phyloP scores from a whole-genome alignment of 2,329 filamentous ascomycete species.

The Colletotrichum viniferum region DNA sequence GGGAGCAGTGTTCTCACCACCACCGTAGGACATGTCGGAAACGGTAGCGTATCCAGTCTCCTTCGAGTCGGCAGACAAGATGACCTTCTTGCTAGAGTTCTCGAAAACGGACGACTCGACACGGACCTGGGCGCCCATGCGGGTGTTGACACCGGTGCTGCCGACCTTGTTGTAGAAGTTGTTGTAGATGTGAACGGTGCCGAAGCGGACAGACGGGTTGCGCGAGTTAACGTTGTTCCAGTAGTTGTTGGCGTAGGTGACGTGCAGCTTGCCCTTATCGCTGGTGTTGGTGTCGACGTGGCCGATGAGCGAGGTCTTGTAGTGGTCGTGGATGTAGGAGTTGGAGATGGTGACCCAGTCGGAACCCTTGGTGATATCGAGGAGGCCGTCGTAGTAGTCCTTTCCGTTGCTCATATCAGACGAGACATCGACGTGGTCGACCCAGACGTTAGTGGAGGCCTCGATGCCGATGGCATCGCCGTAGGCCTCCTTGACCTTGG shows the following conservation, averaged over 20 bases:
- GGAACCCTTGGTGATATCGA: constrained; percentile 66
- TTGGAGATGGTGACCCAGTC: constrained; percentile 62
- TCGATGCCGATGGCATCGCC: constrained; percentile 67
- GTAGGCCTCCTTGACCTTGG: constrained; percentile 58
- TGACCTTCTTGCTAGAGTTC: constrained; percentile 38
- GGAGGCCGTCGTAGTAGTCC: constrained; percentile 72
- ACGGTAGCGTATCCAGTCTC: constrained; percentile 44
- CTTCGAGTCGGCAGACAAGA: constrained; percentile 45
- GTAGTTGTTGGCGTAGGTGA: constrained; percentile 72
- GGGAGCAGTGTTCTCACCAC: constrained; percentile 50
- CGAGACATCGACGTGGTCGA: constrained; percentile 72
- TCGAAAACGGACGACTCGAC: constrained; percentile 60
- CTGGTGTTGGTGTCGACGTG: constrained; percentile 61
- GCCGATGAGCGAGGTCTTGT: constrained; percentile 63
- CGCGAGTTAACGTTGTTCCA: constrained; percentile 69
- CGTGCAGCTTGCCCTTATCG: constrained; percentile 64
- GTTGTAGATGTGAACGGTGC: constrained; percentile 65
- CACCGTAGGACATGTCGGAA: constrained; percentile 48
- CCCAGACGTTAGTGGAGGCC: constrained; percentile 63
- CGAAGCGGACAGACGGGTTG: constrained; percentile 67
- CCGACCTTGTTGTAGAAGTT: constrained; percentile 41
- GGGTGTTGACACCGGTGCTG: constrained; percentile 56
- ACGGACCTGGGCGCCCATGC: constrained; percentile 58
- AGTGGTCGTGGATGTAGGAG: constrained; percentile 51
- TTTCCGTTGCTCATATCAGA: constrained; percentile 65